phyloP scores from a whole-genome alignment of 768 basidiomycete genomes.

The Pisolithus orientalis region DNA sequence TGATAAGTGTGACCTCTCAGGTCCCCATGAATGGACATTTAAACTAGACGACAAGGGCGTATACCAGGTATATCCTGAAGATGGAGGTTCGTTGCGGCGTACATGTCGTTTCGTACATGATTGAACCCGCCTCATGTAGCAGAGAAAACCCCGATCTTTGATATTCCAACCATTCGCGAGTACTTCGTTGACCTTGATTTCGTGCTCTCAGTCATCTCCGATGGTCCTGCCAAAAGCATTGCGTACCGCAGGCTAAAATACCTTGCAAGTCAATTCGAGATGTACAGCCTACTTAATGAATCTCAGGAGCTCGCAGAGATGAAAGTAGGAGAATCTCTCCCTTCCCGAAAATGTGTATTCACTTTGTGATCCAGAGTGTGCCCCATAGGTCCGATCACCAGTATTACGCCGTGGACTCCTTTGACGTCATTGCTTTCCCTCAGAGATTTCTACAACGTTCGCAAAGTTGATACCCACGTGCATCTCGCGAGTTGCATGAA shows the following conservation, averaged over 20 bases:
- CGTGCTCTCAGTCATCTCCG: slow-evolving; percentile 82
- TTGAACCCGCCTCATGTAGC: slow-evolving; percentile 9
- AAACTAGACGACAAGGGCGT: slow-evolving; percentile 85
- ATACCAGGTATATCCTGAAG: slow-evolving; percentile 68
- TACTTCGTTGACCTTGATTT: slow-evolving; percentile 96
- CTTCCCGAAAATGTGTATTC: background rate
- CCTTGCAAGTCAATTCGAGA: slow-evolving; percentile 86
- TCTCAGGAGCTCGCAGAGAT: slow-evolving; percentile 92
- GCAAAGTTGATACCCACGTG: slow-evolving; percentile 98
- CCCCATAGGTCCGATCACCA: slow-evolving; percentile 23
- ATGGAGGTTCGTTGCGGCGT: slow-evolving; percentile 4
- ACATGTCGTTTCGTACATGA: background rate
- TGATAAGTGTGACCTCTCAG: slow-evolving; percentile 70
- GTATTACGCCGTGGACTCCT: background rate
- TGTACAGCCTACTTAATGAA: slow-evolving; percentile 90
- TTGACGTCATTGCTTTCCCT: slow-evolving; percentile 4
- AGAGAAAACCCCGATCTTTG: slow-evolving; percentile 56
- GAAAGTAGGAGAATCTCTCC: slow-evolving; percentile 58
- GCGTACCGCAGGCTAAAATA: slow-evolving; percentile 90
- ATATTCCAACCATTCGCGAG: slow-evolving; percentile 82
- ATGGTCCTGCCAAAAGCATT: slow-evolving; percentile 95
- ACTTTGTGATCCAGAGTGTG: slow-evolving; percentile 18
- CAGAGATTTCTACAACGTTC: slow-evolving; percentile 96
- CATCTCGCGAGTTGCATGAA: slow-evolving; percentile 99
- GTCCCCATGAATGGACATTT: slow-evolving; percentile 54